Evolutionary conservation across 1,139 yeast genomes (phyloP).

Genomic region (Hansenula anomala): DNA sequence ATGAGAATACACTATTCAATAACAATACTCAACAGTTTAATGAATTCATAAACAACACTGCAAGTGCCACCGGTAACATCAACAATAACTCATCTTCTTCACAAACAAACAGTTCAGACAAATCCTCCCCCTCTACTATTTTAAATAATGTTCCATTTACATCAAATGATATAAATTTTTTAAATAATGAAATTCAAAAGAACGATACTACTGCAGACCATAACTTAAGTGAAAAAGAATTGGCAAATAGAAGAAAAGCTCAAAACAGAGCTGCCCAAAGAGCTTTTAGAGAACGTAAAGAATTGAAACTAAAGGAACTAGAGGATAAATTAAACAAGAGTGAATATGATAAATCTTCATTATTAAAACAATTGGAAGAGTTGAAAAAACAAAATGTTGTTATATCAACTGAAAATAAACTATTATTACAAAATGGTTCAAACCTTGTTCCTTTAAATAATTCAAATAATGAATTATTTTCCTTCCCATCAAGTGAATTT

Average conservation of each 20-base stretch:
- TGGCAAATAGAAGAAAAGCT: conserved; percentile 41
- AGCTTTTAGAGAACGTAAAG: conserved; percentile 85
- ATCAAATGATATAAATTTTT: conserved; percentile 4
- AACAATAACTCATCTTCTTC: neutral
- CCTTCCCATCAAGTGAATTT: conserved; percentile 23
- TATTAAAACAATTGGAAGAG: conserved; percentile 50
- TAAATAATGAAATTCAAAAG: conserved; percentile 5
- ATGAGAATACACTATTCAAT: too few species aligned
- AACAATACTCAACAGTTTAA: conserved; percentile 1
- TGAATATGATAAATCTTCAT: conserved; percentile 51
- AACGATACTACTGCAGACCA: too few species aligned
- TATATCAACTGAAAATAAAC: conserved; percentile 56
- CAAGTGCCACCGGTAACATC: too few species aligned
- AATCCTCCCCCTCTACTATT: conserved; percentile 11
- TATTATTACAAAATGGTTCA: conserved; percentile 30
- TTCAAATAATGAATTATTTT: conserved; percentile 8
- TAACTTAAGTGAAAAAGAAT: conserved; percentile 15
- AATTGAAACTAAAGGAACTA: conserved; percentile 63
- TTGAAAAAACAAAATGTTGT: conserved; percentile 49
- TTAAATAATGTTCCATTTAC: conserved; percentile 10
- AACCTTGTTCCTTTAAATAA: neutral
- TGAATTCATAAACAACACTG: too few species aligned
- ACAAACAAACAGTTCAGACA: conserved; percentile 2
- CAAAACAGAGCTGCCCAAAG: conserved; percentile 89
- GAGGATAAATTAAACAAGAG: conserved; percentile 55